Evolutionary conservation across 2,329 filamentous ascomycete species (phyloP).

Genomic region (Trichophyton rubrum): DNA sequence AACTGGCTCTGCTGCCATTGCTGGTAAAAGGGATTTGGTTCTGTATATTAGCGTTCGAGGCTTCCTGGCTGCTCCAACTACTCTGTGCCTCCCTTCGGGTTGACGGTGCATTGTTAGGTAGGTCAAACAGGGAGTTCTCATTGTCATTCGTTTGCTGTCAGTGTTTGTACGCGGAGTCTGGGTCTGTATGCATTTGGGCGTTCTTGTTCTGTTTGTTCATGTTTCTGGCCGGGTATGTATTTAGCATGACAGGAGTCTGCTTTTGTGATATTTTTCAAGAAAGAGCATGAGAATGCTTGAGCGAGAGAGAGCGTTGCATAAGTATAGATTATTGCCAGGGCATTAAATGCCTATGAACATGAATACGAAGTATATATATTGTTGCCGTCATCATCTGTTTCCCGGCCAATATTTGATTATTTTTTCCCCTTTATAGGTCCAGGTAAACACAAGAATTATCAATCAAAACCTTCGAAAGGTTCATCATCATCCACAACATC

Average conservation of each 20-base stretch:
- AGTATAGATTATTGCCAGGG: background rate
- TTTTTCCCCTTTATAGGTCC: no score
- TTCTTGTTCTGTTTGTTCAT: background rate
- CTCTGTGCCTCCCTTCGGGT: background rate
- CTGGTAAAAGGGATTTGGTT: slow-evolving; percentile 2
- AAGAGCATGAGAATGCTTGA: background rate
- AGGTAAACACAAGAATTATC: background rate
- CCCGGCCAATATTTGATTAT: background rate
- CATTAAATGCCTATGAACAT: background rate
- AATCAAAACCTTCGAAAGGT: slow-evolving; percentile 49
- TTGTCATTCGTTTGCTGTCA: background rate
- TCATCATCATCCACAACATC: slow-evolving; percentile 26
- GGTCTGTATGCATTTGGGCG: slow-evolving; percentile 4
- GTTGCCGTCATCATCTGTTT: background rate
- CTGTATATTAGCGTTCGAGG: slow-evolving; percentile 1
- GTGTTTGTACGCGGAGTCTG: background rate
- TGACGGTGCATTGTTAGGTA: background rate
- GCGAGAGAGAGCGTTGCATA: background rate
- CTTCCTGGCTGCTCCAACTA: background rate
- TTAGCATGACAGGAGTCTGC: slow-evolving; percentile 1
- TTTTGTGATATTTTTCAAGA: background rate
- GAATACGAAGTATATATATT: background rate
- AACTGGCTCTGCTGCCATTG: background rate
- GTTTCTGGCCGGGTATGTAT: background rate
- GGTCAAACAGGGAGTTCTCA: background rate